These are phyloP conservation scores for Sechiopsis laciniata DNA, from an alignment of 306 rosid genomes.

Conservation along the genomic window DNA sequence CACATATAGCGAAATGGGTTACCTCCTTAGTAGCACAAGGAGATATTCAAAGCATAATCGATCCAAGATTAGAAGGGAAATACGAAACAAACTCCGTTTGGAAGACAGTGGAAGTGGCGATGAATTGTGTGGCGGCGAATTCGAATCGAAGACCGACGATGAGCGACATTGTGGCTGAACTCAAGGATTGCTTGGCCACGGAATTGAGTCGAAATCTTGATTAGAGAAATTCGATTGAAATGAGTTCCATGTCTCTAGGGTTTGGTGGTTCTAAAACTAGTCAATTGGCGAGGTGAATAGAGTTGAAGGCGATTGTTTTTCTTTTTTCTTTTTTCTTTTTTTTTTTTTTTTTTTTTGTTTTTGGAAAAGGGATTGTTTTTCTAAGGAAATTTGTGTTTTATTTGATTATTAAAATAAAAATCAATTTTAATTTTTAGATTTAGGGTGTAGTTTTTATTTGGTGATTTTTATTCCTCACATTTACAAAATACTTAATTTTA, in stretches of 20 bases:
- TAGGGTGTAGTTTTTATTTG: no score
- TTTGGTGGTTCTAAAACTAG: not conserved
- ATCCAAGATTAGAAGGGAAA: conserved; percentile 23
- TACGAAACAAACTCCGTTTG: conserved; percentile 27
- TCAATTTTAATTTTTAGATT: no score
- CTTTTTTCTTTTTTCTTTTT: no score
- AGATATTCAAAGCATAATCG: conserved; percentile 23
- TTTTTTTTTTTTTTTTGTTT: no score
- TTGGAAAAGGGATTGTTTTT: no score
- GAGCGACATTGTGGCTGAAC: conserved; percentile 25
- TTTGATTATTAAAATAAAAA: no score
- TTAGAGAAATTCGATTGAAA: not conserved
- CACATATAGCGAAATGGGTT: conserved; percentile 28
- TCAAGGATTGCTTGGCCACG: conserved; percentile 29
- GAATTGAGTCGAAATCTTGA: not conserved
- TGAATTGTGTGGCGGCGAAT: conserved; percentile 21
- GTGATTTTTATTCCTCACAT: no score
- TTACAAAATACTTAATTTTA: no score
- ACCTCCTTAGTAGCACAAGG: conserved; percentile 17
- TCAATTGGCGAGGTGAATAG: conserved; percentile 16
- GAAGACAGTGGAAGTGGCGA: conserved; percentile 33
- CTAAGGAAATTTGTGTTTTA: no score
- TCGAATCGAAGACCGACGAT: conserved; percentile 26
- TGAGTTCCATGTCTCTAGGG: not conserved
- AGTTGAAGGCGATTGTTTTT: no score